Evolutionary conservation across 176 grass and related monocot species (phyloP).

Genomic region (Oryza meyeriana): DNA sequence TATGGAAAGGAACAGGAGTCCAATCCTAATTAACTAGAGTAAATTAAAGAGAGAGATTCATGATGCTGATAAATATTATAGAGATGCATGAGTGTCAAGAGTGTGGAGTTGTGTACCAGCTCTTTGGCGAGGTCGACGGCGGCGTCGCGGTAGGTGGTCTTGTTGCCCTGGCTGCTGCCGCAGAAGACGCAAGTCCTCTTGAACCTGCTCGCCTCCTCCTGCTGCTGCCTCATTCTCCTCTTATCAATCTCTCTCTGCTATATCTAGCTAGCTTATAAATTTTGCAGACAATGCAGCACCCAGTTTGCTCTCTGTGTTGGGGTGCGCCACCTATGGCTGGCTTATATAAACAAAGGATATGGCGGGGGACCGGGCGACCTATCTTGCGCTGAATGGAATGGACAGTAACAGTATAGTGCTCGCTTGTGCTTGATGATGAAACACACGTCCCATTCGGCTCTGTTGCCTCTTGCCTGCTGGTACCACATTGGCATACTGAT

Average conservation of each 20-base stretch:
- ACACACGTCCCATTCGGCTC: background rate
- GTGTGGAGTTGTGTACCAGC: background rate
- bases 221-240: conserved; percentile 10
- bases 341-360: conserved; percentile 4
- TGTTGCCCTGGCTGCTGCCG: conserved; percentile 44
- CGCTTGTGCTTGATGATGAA: background rate
- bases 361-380: background rate
- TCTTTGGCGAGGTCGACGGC: conserved; percentile 37
- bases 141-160: conserved; percentile 34
- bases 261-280: background rate
- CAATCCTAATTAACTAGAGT: background rate
- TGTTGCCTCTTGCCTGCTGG: background rate
- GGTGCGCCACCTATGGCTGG: background rate
- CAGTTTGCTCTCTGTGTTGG: background rate
- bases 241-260: background rate
- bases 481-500: too few relatives aligned
- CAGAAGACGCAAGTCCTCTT: conserved; percentile 46
- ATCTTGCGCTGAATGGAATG: background rate
- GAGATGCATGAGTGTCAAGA: background rate
- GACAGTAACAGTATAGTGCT: background rate
- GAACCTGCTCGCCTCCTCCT: conserved; percentile 30
- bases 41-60: background rate
- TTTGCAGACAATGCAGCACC: background rate
- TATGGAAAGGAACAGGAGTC: background rate
- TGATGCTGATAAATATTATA: background rate